A percentile compares a stretch with the other conserved stretches of the same genome.
phyloP scores from a whole-genome alignment of 805 yeast species.

The Kazachstania martiniae region DNA sequence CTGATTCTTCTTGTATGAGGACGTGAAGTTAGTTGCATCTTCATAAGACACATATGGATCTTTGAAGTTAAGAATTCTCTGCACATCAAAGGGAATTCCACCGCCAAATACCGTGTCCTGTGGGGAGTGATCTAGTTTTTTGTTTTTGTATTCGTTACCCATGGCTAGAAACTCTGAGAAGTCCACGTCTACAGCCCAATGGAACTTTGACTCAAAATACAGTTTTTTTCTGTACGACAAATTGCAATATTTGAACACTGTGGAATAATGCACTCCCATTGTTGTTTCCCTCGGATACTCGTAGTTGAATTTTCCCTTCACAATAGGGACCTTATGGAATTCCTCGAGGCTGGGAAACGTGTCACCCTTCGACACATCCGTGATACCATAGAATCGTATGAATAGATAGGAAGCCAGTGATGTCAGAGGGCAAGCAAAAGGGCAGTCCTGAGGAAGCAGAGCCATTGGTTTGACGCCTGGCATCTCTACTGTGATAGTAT shows the following conservation, averaged over 20 bases:
- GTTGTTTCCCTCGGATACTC: constrained; percentile 24
- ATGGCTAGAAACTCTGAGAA: too few species aligned
- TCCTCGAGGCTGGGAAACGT: constrained; percentile 26
- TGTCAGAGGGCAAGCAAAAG: constrained; percentile 23
- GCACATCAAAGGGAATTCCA: constrained; percentile 18
- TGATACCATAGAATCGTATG: constrained; percentile 23
- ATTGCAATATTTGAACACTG: constrained; percentile 23
- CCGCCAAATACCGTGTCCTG: constrained; percentile 10
- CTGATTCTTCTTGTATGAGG: constrained; percentile 1
- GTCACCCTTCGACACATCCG: constrained; percentile 18
- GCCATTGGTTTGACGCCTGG: constrained; percentile 8
- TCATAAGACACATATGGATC: constrained; percentile 6
- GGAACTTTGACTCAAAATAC: constrained; percentile 17
- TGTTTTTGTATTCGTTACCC: too few species aligned
- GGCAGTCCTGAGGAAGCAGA: constrained; percentile 15
- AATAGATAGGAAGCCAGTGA: constrained; percentile 22
- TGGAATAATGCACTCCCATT: constrained; percentile 18
- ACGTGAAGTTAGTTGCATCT: background rate
- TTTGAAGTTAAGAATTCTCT: constrained; percentile 13
- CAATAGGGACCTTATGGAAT: too few species aligned
- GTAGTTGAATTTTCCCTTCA: too few species aligned
- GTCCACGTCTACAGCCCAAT: constrained; percentile 4
- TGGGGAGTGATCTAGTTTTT: background rate
- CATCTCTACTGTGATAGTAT: constrained; percentile 6
- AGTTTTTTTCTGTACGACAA: constrained; percentile 22